Evolutionary conservation across 129 eudicot species (phyloP), one percentile per base, ranked within the genome.

Genomic region (Lactuca sativa): DNA sequence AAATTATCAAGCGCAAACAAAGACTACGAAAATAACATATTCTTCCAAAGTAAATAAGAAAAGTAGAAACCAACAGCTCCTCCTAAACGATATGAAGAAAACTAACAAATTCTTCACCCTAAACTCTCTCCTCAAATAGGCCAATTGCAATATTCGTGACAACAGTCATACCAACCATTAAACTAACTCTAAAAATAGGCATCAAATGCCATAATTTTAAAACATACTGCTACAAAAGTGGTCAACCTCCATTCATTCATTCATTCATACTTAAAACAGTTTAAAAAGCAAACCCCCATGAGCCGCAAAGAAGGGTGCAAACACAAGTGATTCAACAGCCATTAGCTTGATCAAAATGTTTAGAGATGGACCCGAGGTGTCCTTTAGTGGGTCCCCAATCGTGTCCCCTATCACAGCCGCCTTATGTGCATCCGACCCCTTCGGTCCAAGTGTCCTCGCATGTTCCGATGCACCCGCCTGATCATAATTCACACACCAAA

Each of bases 361-460:
- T 64, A 89, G 86, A 7, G 96, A 89, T 17, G 96, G 96, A 30
- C 96, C 92, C 0, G 96, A 89, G 38, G 96, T 89, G 82, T 89
- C 96, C 74, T 89, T 89, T 0, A 86, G 71, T 0, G 96, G 96
- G 73, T 89, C 96, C 0, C 92, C 92, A n/a, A 89, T 81, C 53
- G 96, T 89, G 84, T 89, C 96, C 21, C 96, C 96, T 21, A 89
- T 89, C 37, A 89, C 96, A 38, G 96, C 96, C 16, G 96, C 96
- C 76, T 89, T 89, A 77, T 89, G 96, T 53, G 96, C 81, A 0
- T 89, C 92, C 1, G 96, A 89, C 47, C 96, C 96, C 79, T 89
- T 89, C 0, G 96, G 96, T 16, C 96, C 96, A 21, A 89, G 96
- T 65, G 84, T 56, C 63, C 81, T 74, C 5, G 96, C 96, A 49